Percentiles rank a stretch among this genome's conserved stretches.
phyloP scores from a whole-genome alignment of 805 yeast genomes.

The Wickerhamomyces sydowiorum region DNA sequence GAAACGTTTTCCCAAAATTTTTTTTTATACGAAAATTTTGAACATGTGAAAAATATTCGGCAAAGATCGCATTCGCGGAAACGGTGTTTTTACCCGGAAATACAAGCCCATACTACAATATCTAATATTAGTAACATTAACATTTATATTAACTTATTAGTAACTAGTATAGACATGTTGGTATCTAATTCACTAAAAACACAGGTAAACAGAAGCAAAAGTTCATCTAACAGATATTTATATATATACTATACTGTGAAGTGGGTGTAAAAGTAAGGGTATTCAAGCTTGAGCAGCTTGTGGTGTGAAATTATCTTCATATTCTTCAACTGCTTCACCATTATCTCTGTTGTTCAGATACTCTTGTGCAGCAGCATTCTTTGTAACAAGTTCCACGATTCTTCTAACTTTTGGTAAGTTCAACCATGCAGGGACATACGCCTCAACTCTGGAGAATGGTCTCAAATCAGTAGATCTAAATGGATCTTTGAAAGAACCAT shows the following conservation, averaged over 20 bases:
- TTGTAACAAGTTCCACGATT: slow-evolving; percentile 82
- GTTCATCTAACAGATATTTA: background rate
- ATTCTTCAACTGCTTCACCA: slow-evolving; percentile 13
- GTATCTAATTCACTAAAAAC: background rate
- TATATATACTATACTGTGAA: background rate
- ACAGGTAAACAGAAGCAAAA: background rate
- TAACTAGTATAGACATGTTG: too few species aligned
- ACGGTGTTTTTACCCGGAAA: background rate
- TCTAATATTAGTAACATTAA: too few species aligned
- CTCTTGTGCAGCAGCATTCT: slow-evolving; percentile 71
- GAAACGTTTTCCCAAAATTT: background rate
- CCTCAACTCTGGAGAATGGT: slow-evolving; percentile 76
- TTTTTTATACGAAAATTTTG: background rate
- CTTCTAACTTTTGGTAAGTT: slow-evolving; percentile 84
- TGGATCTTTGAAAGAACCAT: slow-evolving; percentile 79
- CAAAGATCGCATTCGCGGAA: background rate
- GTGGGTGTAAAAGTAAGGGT: background rate
- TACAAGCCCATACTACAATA: too few species aligned
- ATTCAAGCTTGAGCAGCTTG: background rate
- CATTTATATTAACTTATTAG: too few species aligned
- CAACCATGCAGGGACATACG: slow-evolving; percentile 93
- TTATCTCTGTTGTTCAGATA: slow-evolving; percentile 21
- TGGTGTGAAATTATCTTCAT: background rate
- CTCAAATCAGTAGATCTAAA: slow-evolving; percentile 68
- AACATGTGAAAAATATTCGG: background rate